Evolutionary conservation across 2,329 filamentous ascomycete species (phyloP).

Genomic region (Aspergillus costaricaensis): DNA sequence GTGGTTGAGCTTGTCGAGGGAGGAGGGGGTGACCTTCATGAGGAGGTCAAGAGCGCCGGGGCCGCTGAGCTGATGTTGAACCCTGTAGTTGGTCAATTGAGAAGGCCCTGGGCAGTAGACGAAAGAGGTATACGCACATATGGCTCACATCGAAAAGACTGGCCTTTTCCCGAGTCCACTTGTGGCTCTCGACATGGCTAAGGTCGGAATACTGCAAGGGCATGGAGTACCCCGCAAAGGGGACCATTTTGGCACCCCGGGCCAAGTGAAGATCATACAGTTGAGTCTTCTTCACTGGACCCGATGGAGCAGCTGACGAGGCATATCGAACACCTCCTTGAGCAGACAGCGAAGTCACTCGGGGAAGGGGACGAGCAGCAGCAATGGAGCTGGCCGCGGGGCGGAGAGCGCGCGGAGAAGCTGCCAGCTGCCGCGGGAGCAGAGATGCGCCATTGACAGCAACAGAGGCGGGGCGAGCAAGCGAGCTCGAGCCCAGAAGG

Average conservation of each 20-base stretch:
- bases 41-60: constrained; percentile 79
- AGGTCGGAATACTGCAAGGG: constrained; percentile 82
- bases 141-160: constrained; percentile 96
- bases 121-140: constrained; percentile 65
- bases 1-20: constrained; percentile 62
- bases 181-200: constrained; percentile 80
- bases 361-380: constrained; percentile 14
- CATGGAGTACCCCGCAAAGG: constrained; percentile 93
- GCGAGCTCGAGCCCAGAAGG: constrained; percentile 31
- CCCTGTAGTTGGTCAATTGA: constrained; percentile 44
- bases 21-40: constrained; percentile 78
- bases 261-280: constrained; percentile 77
- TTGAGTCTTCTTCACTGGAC: constrained; percentile 57
- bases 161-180: constrained; percentile 82
- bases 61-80: constrained; percentile 81
- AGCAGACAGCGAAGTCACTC: constrained; percentile 11
- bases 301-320: constrained; percentile 30
- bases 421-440: constrained; percentile 30
- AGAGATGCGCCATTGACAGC: constrained; percentile 35
- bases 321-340: constrained; percentile 33
- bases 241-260: constrained; percentile 88
- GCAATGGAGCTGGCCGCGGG: constrained; percentile 13
- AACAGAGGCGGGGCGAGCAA: constrained; percentile 28
- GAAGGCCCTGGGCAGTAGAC: neutral
- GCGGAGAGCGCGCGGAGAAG: constrained; percentile 31